Conservation (phyloP, 164 flowering plant genomes). For the Platanus orientalis region DNA sequence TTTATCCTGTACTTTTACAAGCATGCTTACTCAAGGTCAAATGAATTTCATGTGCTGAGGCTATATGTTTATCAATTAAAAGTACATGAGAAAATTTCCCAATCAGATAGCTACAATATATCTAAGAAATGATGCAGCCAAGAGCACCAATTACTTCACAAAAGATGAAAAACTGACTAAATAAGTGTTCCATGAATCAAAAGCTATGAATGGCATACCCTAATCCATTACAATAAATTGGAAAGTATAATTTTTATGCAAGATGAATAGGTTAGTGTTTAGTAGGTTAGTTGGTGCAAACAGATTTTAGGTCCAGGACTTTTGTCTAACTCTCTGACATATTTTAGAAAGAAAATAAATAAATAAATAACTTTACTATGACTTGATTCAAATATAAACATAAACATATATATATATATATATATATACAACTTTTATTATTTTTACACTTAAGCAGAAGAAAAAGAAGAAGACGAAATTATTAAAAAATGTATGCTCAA, state of each 20-base stretch:
- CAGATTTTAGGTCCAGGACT: no score
- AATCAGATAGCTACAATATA: not conserved
- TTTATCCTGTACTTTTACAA: not conserved
- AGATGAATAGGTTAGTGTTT: no score
- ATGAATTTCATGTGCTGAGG: not conserved
- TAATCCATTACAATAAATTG: not conserved
- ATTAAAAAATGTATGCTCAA: no score
- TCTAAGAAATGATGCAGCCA: not conserved
- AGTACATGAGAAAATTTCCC: not conserved
- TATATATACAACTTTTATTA: no score
- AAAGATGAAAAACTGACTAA: not conserved
- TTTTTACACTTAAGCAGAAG: no score
- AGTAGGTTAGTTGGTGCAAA: no score
- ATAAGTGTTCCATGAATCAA: not conserved
- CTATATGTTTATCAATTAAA: not conserved
- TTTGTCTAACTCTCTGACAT: no score
- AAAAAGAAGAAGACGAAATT: no score
- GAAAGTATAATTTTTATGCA: no score
- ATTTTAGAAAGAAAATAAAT: no score
- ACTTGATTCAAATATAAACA: not conserved
- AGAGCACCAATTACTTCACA: no score
- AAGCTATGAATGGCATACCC: not conserved
- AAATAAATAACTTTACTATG: not conserved
- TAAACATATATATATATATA: no score
- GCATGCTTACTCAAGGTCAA: not conserved